Percentiles rank a stretch among this genome's conserved stretches.
Conservation (phyloP, 2,329 filamentous ascomycete genomes). For the Blastomyces gilchristii region DNA sequence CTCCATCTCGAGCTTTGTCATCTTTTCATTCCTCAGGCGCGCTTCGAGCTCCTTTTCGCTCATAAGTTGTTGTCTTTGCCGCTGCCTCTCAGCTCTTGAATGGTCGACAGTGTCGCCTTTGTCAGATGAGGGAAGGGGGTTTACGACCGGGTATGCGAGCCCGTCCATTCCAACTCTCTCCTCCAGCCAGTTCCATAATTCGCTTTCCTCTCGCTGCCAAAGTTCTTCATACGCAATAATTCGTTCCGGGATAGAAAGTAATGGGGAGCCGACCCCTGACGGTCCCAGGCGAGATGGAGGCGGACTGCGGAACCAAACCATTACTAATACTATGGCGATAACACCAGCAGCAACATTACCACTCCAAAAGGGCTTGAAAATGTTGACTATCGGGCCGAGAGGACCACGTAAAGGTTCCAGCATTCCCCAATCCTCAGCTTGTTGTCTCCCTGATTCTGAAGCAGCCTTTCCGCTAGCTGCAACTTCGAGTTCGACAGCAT, state of each 20-base stretch:
- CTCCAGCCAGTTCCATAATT: conserved; percentile 89
- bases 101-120: background rate
- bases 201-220: conserved; percentile 77
- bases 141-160: conserved; percentile 29
- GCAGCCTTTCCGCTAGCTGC: conserved; percentile 38
- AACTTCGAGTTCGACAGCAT: conserved; percentile 29
- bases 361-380: conserved; percentile 60
- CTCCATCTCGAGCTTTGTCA: conserved; percentile 63
- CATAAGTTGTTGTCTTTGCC: conserved; percentile 27
- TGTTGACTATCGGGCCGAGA: conserved; percentile 58
- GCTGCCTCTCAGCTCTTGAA: conserved; percentile 11
- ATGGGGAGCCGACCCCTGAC: conserved; percentile 29
- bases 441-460: conserved; percentile 29
- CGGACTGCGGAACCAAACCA: conserved; percentile 56
- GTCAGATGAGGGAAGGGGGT: conserved; percentile 15
- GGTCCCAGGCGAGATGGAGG: conserved; percentile 28
- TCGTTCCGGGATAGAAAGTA: conserved; percentile 49
- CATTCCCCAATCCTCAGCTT: conserved; percentile 58
- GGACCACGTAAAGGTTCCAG: conserved; percentile 67
- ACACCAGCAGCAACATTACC: conserved; percentile 69
- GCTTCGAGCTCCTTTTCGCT: conserved; percentile 42
- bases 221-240: conserved; percentile 84
- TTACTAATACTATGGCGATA: conserved; percentile 60
- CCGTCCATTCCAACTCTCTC: conserved; percentile 67
- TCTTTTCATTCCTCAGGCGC: conserved; percentile 52